Evolutionary conservation across 1,139 yeast species (phyloP).

Genomic region (Lodderomyces jiufengensis): DNA sequence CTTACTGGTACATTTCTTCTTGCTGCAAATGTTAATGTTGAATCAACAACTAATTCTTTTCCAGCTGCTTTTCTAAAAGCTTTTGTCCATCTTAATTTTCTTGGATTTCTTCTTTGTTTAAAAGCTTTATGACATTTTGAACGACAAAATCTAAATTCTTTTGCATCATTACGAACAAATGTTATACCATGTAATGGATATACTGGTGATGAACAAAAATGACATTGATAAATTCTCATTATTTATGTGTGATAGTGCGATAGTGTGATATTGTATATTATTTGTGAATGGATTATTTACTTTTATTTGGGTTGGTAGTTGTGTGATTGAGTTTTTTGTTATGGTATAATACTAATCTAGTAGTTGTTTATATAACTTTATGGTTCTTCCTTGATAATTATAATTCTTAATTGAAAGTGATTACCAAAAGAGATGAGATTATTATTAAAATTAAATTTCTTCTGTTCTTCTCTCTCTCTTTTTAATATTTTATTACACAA

Average conservation of each 20-base stretch:
- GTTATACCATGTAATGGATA: slow-evolving; percentile 97
- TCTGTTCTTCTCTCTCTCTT: too few species aligned
- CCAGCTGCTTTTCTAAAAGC: slow-evolving; percentile 99
- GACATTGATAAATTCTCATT: slow-evolving; percentile 94
- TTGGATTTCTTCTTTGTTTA: slow-evolving; percentile 98
- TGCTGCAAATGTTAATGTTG: slow-evolving; percentile 92
- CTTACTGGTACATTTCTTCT: slow-evolving; percentile 98
- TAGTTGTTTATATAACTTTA: too few species aligned
- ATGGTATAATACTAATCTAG: too few species aligned
- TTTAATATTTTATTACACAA: too few species aligned
- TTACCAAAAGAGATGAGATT: too few species aligned
- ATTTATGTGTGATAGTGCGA: slow-evolving; percentile 6
- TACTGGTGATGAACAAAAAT: slow-evolving; percentile 96
- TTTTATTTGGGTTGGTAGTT: background rate
- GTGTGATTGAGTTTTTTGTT: slow-evolving; percentile 1
- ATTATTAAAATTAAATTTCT: too few species aligned
- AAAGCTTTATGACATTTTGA: slow-evolving; percentile 97
- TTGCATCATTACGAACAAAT: slow-evolving; percentile 97
- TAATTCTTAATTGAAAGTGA: background rate
- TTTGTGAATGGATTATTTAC: too few species aligned
- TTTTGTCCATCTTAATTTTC: slow-evolving; percentile 97
- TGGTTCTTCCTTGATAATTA: too few species aligned
- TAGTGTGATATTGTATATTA: background rate
- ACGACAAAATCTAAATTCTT: slow-evolving; percentile 95
- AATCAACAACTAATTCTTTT: slow-evolving; percentile 95